Conservation (phyloP, 169 alveolate genomes). For the Plasmodium blacklocki region DNA sequence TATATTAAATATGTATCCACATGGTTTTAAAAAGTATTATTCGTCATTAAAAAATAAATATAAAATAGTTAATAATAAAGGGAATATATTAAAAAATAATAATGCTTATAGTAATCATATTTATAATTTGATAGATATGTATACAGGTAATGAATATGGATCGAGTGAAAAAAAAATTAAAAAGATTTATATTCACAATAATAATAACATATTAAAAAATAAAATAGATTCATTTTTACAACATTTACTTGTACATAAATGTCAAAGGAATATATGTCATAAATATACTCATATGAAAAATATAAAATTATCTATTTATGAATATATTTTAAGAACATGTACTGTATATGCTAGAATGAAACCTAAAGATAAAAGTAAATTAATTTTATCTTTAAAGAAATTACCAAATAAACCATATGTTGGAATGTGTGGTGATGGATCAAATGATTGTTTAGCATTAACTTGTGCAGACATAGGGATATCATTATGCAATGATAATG, state of each 20-base stretch:
- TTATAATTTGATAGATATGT: too few relatives aligned
- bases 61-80: too few relatives aligned
- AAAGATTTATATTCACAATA: too few relatives aligned
- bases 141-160: too few relatives aligned
- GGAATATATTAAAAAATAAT: too few relatives aligned
- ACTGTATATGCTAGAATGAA: conserved; percentile 9
- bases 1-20: too few relatives aligned
- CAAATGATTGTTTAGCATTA: conserved; percentile 94
- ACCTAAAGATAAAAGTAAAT: background rate
- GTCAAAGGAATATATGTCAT: background rate
- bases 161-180: too few relatives aligned
- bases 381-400: conserved; percentile 1
- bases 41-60: too few relatives aligned
- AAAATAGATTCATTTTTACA: background rate
- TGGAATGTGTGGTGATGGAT: conserved; percentile 95
- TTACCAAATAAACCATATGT: conserved; percentile 71
- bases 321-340: background rate
- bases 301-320: conserved; percentile 1
- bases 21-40: too few relatives aligned
- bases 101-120: too few relatives aligned
- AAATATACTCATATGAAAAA: background rate
- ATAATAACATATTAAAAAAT: too few relatives aligned
- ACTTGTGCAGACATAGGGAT: conserved; percentile 92
- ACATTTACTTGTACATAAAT: background rate
- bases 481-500: conserved; percentile 78